Evolutionary conservation across 176 grass and related monocot genomes (phyloP), one percentile per base, ranked within the genome.

Genomic region (Oryza officinalis): DNA sequence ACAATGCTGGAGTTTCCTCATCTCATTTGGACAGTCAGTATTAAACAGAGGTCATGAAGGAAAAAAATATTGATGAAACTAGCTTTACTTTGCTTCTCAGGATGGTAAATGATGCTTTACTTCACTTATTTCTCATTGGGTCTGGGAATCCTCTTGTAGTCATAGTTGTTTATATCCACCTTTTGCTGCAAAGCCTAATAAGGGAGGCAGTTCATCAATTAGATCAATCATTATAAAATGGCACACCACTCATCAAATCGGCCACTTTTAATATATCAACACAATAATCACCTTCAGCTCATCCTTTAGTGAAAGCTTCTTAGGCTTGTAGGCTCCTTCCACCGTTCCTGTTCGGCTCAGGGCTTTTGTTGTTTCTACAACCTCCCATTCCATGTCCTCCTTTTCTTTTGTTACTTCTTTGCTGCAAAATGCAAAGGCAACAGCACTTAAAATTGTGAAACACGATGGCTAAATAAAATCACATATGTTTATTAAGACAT

Each of bases 331-430:
- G n/a, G 82, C 75, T 73, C 90, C 87, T 65, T 92, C 89, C 71
- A 91, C 82, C 0, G 93, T 93, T 45, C 96, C 89, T 54, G 83
- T 93, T 84, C 89, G 80, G 74, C 87, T 95, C 26, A 95, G 57
- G 66, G 96, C 89, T 86, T 86, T 92, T 72, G 85, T 95, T 74
- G 89, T 95, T 84, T 95, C 93, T 76, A 94, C 87, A 2, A 98
- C 92, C 83, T 95, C 78, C 96, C 96, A 95, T 86, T 98, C 96
- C 26, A 98, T 81, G 84, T 98, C 93, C 66, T 98, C 96, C 73
- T 90, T 98, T 88, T 98, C 91, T 77, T 98, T 95, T 6, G 89
- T 90, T 40, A 98, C 91, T 72, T 98, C 96, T 88, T 98, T 95
- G 73, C 93, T 94, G 91, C 59, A 72, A 60, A 75, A 40, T 68